Base-by-base conservation (phyloP, 805 yeast species). In the Pichia sporocuriosa region DNA sequence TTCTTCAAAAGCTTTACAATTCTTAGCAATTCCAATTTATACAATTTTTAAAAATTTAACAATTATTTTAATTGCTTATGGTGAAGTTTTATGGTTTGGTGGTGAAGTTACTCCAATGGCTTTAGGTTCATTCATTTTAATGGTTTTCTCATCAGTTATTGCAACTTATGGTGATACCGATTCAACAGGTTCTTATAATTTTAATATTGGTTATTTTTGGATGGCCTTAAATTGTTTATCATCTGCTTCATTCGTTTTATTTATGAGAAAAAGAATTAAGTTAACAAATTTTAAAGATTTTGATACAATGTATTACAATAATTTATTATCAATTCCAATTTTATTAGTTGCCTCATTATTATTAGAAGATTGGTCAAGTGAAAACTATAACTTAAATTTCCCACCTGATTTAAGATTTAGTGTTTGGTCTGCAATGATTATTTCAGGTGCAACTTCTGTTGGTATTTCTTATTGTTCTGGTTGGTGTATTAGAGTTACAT, bases 401-500 rank as follows among this genome's bases (percentile, higher is more conserved):
- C 94, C 94, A 31, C 69, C 72, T 12, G 85, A 68, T 36, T 70
- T 75, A 54, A 76, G 89, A 62, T 65, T 69, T 49, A 73, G 90
- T 33, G 75, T 86, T 44, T 73, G 87, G 49, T 65, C 81, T 34
- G 81, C 87, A 55, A 89, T 93, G 96, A 57, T 93, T 49, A 75
- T 90, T 60, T 86, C 96, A 28, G 98, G 98, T 66, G 77, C 85
- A 54, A 82, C 95, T 34, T 83, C 97, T 25, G 95, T 93, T 40
- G 97, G 95, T 70, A 93, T 93, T 63, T 90, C 97, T 34, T 93
- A 93, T 77, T 87, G 96, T 67, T 88, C 97, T 11, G 98, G 97
- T 48, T 93, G 98, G 98, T 93, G 98, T 77, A 95, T 93, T 52
- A 86, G 98, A 71, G 97, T 93, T 50, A 93, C 98, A 33, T 87